A percentile compares a stretch with the other conserved stretches of the same genome.
These are phyloP conservation scores for Silybum marianum DNA, from an alignment of 129 eudicot species.

Conservation along the genomic window DNA sequence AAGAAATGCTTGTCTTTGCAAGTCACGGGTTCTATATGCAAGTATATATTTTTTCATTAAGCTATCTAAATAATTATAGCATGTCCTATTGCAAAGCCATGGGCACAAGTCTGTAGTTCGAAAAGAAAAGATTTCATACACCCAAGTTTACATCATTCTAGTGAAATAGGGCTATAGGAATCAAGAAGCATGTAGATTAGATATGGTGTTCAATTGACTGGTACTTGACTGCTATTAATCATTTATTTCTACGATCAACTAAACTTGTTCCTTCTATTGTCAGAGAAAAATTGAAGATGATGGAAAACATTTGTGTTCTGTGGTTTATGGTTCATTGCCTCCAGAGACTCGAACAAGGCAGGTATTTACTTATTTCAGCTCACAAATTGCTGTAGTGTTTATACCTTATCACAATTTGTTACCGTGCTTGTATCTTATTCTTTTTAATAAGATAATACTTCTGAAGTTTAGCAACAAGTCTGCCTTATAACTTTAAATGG, in stretches of 20 bases:
- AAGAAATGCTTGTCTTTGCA: background rate
- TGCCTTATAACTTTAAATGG: background rate
- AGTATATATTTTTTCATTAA: background rate
- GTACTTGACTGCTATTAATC: background rate
- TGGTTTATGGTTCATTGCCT: slow-evolving; percentile 97
- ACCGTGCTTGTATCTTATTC: background rate
- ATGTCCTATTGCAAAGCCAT: background rate
- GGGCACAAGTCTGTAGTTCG: background rate
- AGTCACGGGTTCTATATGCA: background rate
- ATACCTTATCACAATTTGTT: background rate
- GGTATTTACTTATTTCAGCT: slow-evolving; percentile 46
- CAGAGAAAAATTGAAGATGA: slow-evolving; percentile 72
- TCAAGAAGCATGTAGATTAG: background rate
- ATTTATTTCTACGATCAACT: background rate
- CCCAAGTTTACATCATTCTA: background rate
- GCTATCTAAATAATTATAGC: background rate
- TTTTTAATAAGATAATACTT: background rate
- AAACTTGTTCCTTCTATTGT: slow-evolving; percentile 17
- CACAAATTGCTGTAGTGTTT: background rate
- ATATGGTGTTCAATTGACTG: background rate
- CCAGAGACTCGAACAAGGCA: slow-evolving; percentile 91
- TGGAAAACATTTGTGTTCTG: slow-evolving; percentile 86
- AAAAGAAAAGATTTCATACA: background rate
- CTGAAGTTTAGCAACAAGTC: background rate
- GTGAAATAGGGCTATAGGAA: background rate